Evolutionary conservation across 1,139 yeast species (phyloP).

Genomic region (Saccharomyces hybrid): DNA sequence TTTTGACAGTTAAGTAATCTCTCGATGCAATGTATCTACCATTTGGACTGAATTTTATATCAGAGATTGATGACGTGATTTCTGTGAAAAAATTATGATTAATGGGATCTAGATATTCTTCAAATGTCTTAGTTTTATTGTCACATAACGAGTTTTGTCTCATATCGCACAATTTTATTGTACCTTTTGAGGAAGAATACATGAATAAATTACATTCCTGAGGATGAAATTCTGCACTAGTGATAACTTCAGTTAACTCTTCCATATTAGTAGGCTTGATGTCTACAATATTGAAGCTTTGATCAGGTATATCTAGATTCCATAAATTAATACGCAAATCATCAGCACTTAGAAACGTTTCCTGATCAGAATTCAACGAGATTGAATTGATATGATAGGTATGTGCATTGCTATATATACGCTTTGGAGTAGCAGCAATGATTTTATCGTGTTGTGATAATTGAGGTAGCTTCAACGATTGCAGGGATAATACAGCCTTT

Average conservation of each 20-base stretch:
- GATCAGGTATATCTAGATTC: constrained; percentile 93
- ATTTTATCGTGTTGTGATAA: constrained; percentile 88
- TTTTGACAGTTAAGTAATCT: constrained; percentile 94
- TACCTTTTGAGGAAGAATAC: constrained; percentile 96
- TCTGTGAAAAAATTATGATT: constrained; percentile 96
- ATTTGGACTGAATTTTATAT: constrained; percentile 85
- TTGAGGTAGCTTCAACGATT: constrained; percentile 68
- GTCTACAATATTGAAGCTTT: constrained; percentile 93
- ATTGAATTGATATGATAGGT: constrained; percentile 97
- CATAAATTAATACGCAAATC: constrained; percentile 93
- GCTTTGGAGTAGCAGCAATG: constrained; percentile 90
- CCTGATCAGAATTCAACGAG: constrained; percentile 91
- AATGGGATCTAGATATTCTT: constrained; percentile 88
- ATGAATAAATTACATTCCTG: constrained; percentile 84
- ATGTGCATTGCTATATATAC: constrained; percentile 90
- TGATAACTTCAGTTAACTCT: constrained; percentile 95
- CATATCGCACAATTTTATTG: constrained; percentile 95
- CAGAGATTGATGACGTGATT: constrained; percentile 90
- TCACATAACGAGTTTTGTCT: constrained; percentile 93
- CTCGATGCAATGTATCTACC: constrained; percentile 93
- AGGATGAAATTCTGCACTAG: constrained; percentile 98
- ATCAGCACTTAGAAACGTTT: constrained; percentile 88
- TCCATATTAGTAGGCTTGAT: constrained; percentile 98
- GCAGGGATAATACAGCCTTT: constrained; percentile 24
- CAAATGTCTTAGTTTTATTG: constrained; percentile 79